Evolutionary conservation across 2,329 filamentous ascomycete species (phyloP), one percentile per base, ranked within the genome.

Genomic region (Coleophoma cylindrospora): DNA sequence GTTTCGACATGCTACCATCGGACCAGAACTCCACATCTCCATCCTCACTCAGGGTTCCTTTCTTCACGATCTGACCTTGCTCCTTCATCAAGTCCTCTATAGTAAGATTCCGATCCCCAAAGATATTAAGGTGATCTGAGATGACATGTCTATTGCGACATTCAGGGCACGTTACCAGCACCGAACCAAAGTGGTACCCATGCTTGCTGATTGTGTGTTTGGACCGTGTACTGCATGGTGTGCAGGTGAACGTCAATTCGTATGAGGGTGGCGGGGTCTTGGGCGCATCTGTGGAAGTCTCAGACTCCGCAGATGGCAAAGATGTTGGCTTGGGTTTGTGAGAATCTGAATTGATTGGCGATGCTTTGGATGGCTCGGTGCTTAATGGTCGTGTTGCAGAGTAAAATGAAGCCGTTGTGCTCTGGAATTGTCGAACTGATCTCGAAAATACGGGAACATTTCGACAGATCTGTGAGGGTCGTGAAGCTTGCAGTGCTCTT

Each of bases 1-100:
- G 55, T 51, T 57, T 51, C 3, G 53, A 64, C 17, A 45, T 53
- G 36, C 47, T 61, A 15, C 60, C 61, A 57, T 95, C 89, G 32
- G 88, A 86, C 86, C 91, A 96, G 59, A 96, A 94, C 67, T 97
- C 92, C 44, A 96, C 72, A 65, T 96, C 88, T n/a, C 89, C 90
- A 57, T 91, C 84, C 57, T 83, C 80, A 47, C 86, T 82, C 33
- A 91, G 64, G 27, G 79, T 81, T 15, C 89, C 87, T 53, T 81
- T 81, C 73, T 86, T 88, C 52, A 92, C 78, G 1, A 88, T 70
- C 56, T 83, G 79, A 5, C 91, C 92, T 63, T 86, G 86, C 57
- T 90, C 83, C 51, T 76, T 74, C 72, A 94, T 80, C 45, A 97
- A 69, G 54, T 92, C 86, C 67, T 95, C 87, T 32, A 94, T 72